phyloP scores from a whole-genome alignment of 2,329 filamentous ascomycete species.

The Allantophomopsis cytisporea region DNA sequence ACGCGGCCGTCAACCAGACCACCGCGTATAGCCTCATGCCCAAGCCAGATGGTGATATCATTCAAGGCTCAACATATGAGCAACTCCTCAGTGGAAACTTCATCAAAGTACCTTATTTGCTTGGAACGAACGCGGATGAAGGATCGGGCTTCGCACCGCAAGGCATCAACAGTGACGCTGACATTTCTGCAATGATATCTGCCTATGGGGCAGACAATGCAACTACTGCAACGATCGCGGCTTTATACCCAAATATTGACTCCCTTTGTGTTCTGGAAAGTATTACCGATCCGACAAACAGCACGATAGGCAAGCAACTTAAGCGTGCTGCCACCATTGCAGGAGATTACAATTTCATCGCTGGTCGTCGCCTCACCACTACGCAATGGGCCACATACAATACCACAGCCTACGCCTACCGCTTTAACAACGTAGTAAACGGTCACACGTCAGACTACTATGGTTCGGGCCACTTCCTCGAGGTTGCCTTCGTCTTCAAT shows the following conservation, averaged over 20 bases:
- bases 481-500: constrained; percentile 39
- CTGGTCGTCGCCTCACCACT: constrained; percentile 3
- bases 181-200: constrained; percentile 23
- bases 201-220: constrained; percentile 7
- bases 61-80: constrained; percentile 15
- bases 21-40: constrained; percentile 14
- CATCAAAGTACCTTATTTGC: constrained; percentile 27
- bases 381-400: constrained; percentile 5
- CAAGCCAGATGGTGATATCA: constrained; percentile 22
- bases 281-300: not conserved
- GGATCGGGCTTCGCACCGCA: constrained; percentile 26
- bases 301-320: constrained; percentile 26
- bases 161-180: constrained; percentile 38
- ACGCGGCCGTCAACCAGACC: constrained; percentile 16
- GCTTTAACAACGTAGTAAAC: constrained; percentile 26
- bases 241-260: constrained; percentile 35
- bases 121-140: constrained; percentile 22
- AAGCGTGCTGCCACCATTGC: not conserved
- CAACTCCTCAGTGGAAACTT: constrained; percentile 20
- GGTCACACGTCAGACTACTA: constrained; percentile 9
- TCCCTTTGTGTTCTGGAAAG: constrained; percentile 33
- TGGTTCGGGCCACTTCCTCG: constrained; percentile 27
- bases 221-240: constrained; percentile 22
- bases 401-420: constrained; percentile 21
- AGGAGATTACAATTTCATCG: constrained; percentile 2